Conservation (phyloP, 1,284 basidiomycete genomes). For the Leccinum fuscescens region DNA sequence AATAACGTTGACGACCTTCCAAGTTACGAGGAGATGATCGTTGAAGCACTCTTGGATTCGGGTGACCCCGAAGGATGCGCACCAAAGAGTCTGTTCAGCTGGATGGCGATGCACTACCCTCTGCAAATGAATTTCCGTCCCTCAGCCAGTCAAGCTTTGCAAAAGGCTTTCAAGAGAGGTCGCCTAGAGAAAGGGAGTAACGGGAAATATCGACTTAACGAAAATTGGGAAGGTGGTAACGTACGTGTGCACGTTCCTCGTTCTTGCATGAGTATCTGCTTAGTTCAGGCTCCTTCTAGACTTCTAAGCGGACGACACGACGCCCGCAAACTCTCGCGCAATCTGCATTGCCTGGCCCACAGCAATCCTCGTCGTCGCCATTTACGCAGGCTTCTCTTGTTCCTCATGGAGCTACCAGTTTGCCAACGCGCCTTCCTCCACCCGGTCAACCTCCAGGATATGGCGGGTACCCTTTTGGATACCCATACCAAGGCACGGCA, state of each 20-base stretch:
- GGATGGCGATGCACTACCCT: constrained; percentile 79
- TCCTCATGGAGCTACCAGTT: constrained; percentile 28
- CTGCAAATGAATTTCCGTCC: constrained; percentile 82
- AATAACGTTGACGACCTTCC: constrained; percentile 62
- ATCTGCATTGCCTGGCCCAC: constrained; percentile 35
- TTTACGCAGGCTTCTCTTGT: constrained; percentile 59
- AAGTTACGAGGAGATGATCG: constrained; percentile 85
- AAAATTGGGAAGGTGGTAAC: constrained; percentile 74
- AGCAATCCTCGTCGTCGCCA: constrained; percentile 46
- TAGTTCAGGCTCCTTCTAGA: constrained; percentile 39
- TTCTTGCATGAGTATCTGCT: constrained; percentile 5
- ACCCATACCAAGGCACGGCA: constrained; percentile 21
- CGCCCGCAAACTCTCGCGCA: constrained; percentile 60
- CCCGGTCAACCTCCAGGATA: constrained; percentile 32
- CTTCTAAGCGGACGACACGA: constrained; percentile 62
- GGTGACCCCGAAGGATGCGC: constrained; percentile 67
- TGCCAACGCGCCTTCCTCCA: constrained; percentile 35
- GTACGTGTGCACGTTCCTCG: constrained; percentile 43
- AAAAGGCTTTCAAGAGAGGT: constrained; percentile 77
- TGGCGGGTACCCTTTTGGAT: constrained; percentile 27
- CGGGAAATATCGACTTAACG: constrained; percentile 71
- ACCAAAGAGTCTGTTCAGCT: constrained; percentile 75
- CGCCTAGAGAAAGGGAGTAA: constrained; percentile 67
- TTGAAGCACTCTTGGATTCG: constrained; percentile 65
- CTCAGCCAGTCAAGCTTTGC: constrained; percentile 78